phyloP scores from a whole-genome alignment of 1,284 basidiomycete species.

The Caloboletus firmus region DNA sequence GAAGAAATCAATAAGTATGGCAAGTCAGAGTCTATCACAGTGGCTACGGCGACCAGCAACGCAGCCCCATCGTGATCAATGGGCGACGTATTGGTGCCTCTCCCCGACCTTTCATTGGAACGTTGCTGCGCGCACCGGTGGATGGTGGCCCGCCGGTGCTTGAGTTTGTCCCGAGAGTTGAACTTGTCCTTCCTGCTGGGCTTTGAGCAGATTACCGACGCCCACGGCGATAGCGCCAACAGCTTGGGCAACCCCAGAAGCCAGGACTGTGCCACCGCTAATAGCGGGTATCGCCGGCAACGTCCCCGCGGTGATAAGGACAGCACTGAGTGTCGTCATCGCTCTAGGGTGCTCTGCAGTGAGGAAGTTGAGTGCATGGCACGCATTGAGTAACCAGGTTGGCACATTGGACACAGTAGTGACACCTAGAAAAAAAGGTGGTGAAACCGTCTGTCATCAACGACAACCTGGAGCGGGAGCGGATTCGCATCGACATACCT shows the following conservation, averaged over 20 bases:
- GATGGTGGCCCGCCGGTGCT: constrained; percentile 24
- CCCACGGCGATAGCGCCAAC: constrained; percentile 74
- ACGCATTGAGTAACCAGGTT: constrained; percentile 72
- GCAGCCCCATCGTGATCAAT: constrained; percentile 6
- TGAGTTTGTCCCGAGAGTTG: constrained; percentile 28
- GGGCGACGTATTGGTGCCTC: too few relatives aligned
- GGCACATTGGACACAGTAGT: constrained; percentile 63
- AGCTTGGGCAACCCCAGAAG: constrained; percentile 68
- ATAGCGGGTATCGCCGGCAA: constrained; percentile 69
- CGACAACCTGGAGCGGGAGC: neutral
- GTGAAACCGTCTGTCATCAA: constrained; percentile 1
- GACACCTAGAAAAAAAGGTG: constrained; percentile 36
- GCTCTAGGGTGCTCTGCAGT: constrained; percentile 70
- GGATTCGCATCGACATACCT: constrained; percentile 11
- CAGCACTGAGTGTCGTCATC: constrained; percentile 71
- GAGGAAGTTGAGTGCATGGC: constrained; percentile 69
- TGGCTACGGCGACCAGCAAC: constrained; percentile 28
- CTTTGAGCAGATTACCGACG: constrained; percentile 54
- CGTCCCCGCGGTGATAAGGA: constrained; percentile 73
- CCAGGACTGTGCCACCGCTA: constrained; percentile 65
- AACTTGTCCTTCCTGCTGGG: constrained; percentile 40
- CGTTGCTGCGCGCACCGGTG: constrained; percentile 33
- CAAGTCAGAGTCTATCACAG: constrained; percentile 21
- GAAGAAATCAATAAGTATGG: constrained; percentile 25
- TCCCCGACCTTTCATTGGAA: constrained; percentile 24